These are phyloP conservation scores for Spinacia oleracea DNA, from an alignment of 179 eudicot species.

Conservation along the genomic window DNA sequence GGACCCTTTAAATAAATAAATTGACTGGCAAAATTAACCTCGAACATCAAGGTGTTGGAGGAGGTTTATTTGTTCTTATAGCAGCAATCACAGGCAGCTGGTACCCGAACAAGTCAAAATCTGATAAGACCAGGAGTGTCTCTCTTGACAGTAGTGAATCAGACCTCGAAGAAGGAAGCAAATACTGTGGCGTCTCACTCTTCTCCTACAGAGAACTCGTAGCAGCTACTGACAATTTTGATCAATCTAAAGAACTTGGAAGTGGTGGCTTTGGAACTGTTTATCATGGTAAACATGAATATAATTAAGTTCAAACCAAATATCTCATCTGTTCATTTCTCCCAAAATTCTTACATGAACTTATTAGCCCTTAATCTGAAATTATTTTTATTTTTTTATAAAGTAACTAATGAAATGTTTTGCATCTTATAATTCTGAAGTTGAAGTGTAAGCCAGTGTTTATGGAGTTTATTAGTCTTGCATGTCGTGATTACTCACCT, in stretches of 20 bases:
- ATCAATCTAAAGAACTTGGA: not conserved
- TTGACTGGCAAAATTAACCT: not conserved
- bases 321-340: not conserved
- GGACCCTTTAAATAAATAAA: no score
- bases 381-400: no score
- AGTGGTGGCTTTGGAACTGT: constrained; percentile 19
- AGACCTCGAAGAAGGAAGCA: not conserved
- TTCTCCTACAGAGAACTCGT: constrained; percentile 13
- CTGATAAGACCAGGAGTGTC: not conserved
- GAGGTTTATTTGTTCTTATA: not conserved
- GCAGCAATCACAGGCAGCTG: not conserved
- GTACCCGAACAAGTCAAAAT: not conserved
- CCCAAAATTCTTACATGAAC: no score
- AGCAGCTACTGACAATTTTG: constrained; percentile 6
- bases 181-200: not conserved
- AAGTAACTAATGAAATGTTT: not conserved
- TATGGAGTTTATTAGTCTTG: no score
- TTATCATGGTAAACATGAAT: not conserved
- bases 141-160: constrained; percentile 11
- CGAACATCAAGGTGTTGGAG: not conserved
- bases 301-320: not conserved
- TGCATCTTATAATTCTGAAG: no score
- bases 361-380: no score
- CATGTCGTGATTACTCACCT: no score
- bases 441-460: no score